A percentile compares a stretch with the other conserved stretches of the same genome.
phyloP scores from a whole-genome alignment of 2,329 filamentous ascomycete species.

The Rhytidhysteron rufulum region DNA sequence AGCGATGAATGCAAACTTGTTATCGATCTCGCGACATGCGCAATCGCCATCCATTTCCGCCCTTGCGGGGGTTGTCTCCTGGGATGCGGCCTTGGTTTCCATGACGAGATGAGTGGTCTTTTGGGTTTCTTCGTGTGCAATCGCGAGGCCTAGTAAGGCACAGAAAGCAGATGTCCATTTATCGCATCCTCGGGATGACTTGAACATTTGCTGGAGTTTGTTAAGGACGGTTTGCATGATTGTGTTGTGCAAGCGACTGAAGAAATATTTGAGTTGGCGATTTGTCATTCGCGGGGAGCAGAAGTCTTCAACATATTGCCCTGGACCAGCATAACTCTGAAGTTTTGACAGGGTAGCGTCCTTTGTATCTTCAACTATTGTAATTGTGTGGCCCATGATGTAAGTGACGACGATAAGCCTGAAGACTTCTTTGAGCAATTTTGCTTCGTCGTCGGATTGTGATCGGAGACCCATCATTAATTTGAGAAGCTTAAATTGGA shows the following conservation, averaged over 20 bases:
- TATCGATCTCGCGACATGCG: conserved; percentile 43
- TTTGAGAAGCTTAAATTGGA: conserved; percentile 40
- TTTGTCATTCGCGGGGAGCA: conserved; percentile 46
- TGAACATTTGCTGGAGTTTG: conserved; percentile 45
- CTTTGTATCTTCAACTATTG: conserved; percentile 39
- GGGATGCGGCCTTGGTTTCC: conserved; percentile 35
- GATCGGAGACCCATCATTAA: conserved; percentile 38
- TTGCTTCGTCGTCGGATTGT: conserved; percentile 38
- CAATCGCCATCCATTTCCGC: conserved; percentile 32
- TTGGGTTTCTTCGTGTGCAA: conserved; percentile 47
- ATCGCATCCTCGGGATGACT: conserved; percentile 39
- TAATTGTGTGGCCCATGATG: conserved; percentile 48
- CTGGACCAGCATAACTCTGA: conserved; percentile 29
- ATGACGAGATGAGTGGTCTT: conserved; percentile 43
- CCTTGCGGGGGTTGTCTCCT: conserved; percentile 22
- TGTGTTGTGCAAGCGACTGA: conserved; percentile 39
- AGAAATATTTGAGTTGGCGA: conserved; percentile 50
- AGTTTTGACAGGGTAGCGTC: conserved; percentile 35
- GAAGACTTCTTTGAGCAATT: conserved; percentile 41
- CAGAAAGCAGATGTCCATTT: conserved; percentile 47
- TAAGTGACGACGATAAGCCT: conserved; percentile 46
- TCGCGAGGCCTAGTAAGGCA: conserved; percentile 44
- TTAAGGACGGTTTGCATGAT: conserved; percentile 43
- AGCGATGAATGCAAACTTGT: conserved; percentile 41
- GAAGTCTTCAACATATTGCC: conserved; percentile 24